These are phyloP conservation scores for Colletotrichum destructivum DNA, from an alignment of 2,329 filamentous ascomycete genomes.

Conservation along the genomic window DNA sequence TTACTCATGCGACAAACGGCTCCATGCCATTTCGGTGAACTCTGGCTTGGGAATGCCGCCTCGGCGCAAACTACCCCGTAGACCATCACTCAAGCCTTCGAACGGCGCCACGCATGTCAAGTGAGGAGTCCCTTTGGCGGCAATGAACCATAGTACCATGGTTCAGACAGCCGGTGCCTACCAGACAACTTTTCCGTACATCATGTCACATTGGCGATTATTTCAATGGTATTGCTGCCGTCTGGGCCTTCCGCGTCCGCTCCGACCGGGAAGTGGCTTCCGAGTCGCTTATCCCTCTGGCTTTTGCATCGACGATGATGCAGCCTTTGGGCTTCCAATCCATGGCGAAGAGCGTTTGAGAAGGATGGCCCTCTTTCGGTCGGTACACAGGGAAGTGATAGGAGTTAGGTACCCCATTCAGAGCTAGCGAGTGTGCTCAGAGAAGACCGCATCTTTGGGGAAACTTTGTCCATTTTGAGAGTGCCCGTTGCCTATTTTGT, in stretches of 20 bases:
- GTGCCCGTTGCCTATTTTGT: not conserved
- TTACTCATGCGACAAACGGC: not conserved
- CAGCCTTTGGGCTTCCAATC: conserved; percentile 24
- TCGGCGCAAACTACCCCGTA: not conserved
- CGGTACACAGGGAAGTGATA: too few species aligned
- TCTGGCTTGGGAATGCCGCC: conserved; percentile 1
- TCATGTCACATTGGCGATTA: conserved; percentile 25
- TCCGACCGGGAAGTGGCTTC: conserved; percentile 16
- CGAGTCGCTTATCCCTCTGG: conserved; percentile 16
- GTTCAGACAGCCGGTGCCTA: conserved; percentile 22
- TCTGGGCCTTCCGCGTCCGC: conserved; percentile 23
- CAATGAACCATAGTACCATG: conserved; percentile 24
- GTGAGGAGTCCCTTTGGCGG: conserved; percentile 21
- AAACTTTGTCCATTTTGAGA: conserved; percentile 8
- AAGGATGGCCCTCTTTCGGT: not conserved
- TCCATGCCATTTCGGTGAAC: not conserved
- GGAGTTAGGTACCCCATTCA: conserved; percentile 8
- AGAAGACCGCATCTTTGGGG: conserved; percentile 5
- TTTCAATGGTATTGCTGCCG: conserved; percentile 28
- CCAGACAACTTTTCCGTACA: conserved; percentile 20
- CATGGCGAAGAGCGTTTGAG: conserved; percentile 12
- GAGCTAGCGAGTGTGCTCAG: conserved; percentile 13
- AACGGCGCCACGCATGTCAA: conserved; percentile 20
- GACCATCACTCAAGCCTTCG: conserved; percentile 21
- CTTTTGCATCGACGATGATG: conserved; percentile 24